A percentile compares a stretch with the other conserved stretches of the same genome.
Evolutionary conservation across 495 filamentous ascomycete genomes (phyloP).

Genomic region (Daldinia childiae): DNA sequence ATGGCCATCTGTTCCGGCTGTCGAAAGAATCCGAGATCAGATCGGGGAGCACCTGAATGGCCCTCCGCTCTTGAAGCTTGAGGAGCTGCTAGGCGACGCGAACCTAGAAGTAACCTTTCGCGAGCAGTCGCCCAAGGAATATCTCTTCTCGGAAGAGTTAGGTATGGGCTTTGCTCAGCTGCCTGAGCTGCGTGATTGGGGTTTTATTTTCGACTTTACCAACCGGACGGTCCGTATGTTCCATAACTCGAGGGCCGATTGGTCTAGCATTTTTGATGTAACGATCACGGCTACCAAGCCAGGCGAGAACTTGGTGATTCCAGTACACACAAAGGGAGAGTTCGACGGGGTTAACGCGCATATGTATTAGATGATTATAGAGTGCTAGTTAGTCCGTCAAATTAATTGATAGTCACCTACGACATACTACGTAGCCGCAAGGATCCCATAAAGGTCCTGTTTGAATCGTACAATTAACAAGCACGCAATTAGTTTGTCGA

Average conservation of each 20-base stretch:
- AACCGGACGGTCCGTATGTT: background rate
- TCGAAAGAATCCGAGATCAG: background rate
- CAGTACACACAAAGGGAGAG: too few species aligned
- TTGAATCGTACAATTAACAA: too few species aligned
- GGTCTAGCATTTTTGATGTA: background rate
- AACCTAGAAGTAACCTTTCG: background rate
- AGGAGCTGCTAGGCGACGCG: background rate
- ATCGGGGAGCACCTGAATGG: background rate
- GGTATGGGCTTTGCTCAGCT: background rate
- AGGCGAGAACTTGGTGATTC: too few species aligned
- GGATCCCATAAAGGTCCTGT: too few species aligned
- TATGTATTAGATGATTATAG: too few species aligned
- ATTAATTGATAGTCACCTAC: too few species aligned
- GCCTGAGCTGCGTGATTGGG: background rate
- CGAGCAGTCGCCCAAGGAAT: background rate
- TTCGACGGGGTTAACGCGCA: too few species aligned
- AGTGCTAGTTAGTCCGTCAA: too few species aligned
- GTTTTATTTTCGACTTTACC: background rate
- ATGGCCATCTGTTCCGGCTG: background rate
- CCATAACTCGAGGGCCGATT: background rate
- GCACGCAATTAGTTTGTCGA: too few species aligned
- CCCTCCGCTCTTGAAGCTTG: background rate
- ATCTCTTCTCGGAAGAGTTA: background rate
- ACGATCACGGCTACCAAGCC: too few species aligned
- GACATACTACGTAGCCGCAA: too few species aligned